phyloP scores from a whole-genome alignment of 1,284 basidiomycete species.

The Gomphus bonarii region DNA sequence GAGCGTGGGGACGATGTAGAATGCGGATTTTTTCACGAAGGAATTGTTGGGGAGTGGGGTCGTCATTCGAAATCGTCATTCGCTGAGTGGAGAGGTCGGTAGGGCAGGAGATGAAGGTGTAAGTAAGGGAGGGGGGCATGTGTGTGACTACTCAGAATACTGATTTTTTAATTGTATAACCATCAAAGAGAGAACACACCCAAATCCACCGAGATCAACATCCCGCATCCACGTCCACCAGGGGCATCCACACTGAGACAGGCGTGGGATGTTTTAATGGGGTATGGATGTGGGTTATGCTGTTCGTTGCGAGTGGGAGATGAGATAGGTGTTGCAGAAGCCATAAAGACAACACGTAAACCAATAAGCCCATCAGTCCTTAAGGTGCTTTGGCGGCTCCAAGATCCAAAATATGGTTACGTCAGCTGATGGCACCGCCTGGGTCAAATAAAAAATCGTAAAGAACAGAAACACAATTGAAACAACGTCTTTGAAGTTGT shows the following conservation, averaged over 20 bases:
- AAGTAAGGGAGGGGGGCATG: background rate
- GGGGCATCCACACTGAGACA: background rate
- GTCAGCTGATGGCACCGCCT: background rate
- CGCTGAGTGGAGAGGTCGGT: conserved; percentile 4
- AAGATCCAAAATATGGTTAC: background rate
- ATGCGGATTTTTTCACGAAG: conserved; percentile 27
- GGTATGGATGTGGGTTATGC: conserved; percentile 27
- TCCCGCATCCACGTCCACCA: background rate
- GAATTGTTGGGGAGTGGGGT: conserved; percentile 26
- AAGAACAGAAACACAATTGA: background rate
- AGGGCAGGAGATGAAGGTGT: background rate
- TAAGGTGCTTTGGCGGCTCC: background rate
- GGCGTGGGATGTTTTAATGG: conserved; percentile 29
- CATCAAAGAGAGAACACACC: background rate
- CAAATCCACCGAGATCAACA: conserved; percentile 1
- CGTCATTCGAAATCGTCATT: conserved; percentile 31
- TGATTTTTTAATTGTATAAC: background rate
- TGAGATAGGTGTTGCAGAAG: background rate
- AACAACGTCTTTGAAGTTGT: too few relatives aligned
- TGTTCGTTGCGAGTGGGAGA: background rate
- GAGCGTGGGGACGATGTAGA: conserved; percentile 34
- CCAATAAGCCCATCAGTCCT: too few relatives aligned
- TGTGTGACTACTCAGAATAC: too few relatives aligned
- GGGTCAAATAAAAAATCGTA: background rate
- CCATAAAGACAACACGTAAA: too few relatives aligned